A percentile compares a stretch with the other conserved stretches of the same genome.
phyloP scores from a whole-genome alignment of 306 rosid genomes.

The Gastrolobium villosum region DNA sequence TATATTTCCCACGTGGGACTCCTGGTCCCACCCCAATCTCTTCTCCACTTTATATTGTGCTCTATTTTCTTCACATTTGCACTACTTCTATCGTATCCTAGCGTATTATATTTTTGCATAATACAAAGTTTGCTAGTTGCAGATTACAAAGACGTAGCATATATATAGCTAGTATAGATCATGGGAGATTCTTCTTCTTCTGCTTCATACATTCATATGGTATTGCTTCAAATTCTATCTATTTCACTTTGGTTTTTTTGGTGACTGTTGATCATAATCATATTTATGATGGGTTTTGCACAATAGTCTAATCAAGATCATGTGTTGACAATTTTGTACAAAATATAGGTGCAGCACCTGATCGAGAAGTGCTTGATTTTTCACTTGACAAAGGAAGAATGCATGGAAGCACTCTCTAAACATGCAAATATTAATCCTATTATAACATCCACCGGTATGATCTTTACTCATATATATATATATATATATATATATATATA shows the following conservation, averaged over 20 bases:
- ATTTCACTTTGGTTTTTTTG: neutral
- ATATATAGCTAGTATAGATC: conserved; percentile 45
- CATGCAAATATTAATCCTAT: conserved; percentile 86
- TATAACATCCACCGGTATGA: conserved; percentile 90
- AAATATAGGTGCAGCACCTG: conserved; percentile 81
- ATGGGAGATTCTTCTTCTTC: conserved; percentile 91
- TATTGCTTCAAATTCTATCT: conserved; percentile 27
- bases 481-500: too few relatives aligned
- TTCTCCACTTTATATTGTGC: conserved; percentile 29
- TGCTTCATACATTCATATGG: conserved; percentile 94
- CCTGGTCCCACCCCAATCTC: conserved; percentile 57
- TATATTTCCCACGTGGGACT: conserved; percentile 94
- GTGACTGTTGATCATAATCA: neutral
- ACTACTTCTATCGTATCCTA: too few relatives aligned
- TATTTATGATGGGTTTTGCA: conserved; percentile 13
- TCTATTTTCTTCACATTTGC: neutral
- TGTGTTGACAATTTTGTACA: neutral
- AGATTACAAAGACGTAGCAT: conserved; percentile 42
- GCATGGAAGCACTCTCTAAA: conserved; percentile 94
- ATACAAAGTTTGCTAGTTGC: neutral
- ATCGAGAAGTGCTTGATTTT: conserved; percentile 95
- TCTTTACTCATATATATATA: too few relatives aligned
- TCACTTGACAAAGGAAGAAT: conserved; percentile 86
- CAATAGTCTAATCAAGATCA: neutral
- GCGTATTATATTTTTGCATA: neutral